Evolutionary conservation across 768 basidiomycete species (phyloP), one percentile per base, ranked within the genome.

Genomic region (Lactarius akahatsu): DNA sequence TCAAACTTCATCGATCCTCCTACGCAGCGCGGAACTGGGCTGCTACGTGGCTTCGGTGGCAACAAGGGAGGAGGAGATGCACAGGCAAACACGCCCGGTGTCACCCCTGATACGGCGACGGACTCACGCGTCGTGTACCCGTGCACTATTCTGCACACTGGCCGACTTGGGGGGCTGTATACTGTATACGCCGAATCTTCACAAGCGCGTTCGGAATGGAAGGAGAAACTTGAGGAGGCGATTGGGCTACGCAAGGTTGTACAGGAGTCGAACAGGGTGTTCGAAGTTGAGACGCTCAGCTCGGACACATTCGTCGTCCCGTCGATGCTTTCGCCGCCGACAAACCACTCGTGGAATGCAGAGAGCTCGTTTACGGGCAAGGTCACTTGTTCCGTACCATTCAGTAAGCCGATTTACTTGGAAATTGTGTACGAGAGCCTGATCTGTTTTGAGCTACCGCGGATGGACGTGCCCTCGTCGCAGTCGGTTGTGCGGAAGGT

Each of bases 301-400:
- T 81, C 86, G 23, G 93, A 96, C 72, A 95, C 93, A 0, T 97
- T 97, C 81, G 77, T 90, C 57, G 84, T 92, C 26, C 91, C 92
- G 0, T 83, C 88, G 1, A 78, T 89, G 64, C 78, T 83, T 52
- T 79, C 80, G 40, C 64, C 74, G 0, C 59, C 71, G 32, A 67
- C 70, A n/a, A 71, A 62, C 57, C 84, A 88, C 3, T 79, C 87
- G 11, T 94, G 80, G 80, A 78, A 86, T 71, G 84, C 88, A 61
- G 91, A 92, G 60, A 88, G 81, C 65, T 80, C 87, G 15, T 89
- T 87, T 67, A 86, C 82, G 1, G 92, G 92, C 20, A 92, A 88
- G 74, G 96, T 97, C 50, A 97, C 96, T 3, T 97, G 96, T 73
- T 96, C 95, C 1, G 92, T 94, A 26, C 95, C 96, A 13, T 96